These are phyloP conservation scores for Trichoderma arundinaceum DNA, from an alignment of 2,329 filamentous ascomycete species.

Conservation along the genomic window DNA sequence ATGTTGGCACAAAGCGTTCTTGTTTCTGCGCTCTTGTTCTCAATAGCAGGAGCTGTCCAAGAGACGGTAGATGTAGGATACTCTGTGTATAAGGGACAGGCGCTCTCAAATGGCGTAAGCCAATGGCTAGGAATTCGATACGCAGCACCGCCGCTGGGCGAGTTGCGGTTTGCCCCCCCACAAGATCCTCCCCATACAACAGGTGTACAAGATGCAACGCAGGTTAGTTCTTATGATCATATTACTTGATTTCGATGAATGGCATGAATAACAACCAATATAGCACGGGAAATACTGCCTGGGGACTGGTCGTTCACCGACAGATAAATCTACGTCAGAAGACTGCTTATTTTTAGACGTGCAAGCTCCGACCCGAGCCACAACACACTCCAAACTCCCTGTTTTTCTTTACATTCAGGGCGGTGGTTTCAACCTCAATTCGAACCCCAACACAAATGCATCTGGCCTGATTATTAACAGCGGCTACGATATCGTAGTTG, in stretches of 20 bases:
- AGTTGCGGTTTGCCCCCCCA: conserved; percentile 70
- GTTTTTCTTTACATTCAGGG: conserved; percentile 67
- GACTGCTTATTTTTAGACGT: conserved; percentile 74
- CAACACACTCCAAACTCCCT: conserved; percentile 59
- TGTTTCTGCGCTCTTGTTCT: conserved; percentile 13
- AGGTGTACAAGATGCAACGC: conserved; percentile 58
- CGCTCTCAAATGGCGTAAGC: conserved; percentile 62
- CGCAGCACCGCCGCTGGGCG: conserved; percentile 70
- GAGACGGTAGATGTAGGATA: conserved; percentile 67
- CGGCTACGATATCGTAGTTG: conserved; percentile 67
- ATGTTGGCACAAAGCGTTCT: conserved; percentile 14
- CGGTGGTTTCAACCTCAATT: conserved; percentile 62
- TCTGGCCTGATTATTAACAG: conserved; percentile 63
- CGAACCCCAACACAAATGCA: conserved; percentile 62
- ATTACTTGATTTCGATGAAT: not conserved
- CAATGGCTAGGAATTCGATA: conserved; percentile 79
- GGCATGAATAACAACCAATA: not conserved
- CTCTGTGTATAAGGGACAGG: conserved; percentile 65
- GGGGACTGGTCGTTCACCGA: conserved; percentile 39
- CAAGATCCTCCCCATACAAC: conserved; percentile 60
- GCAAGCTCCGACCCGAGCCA: conserved; percentile 63
- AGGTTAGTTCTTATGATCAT: conserved; percentile 47
- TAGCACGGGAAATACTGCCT: conserved; percentile 39
- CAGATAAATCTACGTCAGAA: conserved; percentile 51
- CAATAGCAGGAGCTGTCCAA: conserved; percentile 34